Evolutionary conservation across 2,329 filamentous ascomycete species (phyloP), one percentile per base, ranked within the genome.

Genomic region (Exophiala lecanii-corni): DNA sequence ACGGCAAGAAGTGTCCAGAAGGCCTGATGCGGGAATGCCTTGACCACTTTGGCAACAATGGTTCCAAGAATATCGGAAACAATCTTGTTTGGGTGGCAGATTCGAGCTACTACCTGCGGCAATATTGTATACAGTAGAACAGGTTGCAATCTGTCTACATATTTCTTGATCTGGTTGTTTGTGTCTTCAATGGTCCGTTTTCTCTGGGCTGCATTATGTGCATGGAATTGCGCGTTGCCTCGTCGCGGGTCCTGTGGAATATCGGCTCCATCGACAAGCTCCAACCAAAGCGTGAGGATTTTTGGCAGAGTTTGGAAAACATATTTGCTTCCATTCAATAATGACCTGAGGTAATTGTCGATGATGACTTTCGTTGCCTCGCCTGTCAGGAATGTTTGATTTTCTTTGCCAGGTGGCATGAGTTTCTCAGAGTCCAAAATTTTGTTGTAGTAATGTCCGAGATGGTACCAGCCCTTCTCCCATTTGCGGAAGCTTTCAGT

Each of bases 391-490:
- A 81, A 89, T 46, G 78, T 73, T 41, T 89, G 83, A 31, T 77
- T 82, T 63, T 95, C 89, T 51, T 89, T 89, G 19, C 83, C 78
- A 13, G 78, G 72, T 26, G 84, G 81, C 39, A 94, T 77, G 2
- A 76, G 71, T 63, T 88, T 89, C 62, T 97, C 89, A 0, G 88
- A 86, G 57, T 97, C 91, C 2, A 96, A 71, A 3, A 97, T 77
- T 64, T 96, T 98, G 62, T 95, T 94, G 74, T 98, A 98, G 65
- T 97, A 89, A 35, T 91, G 88, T 4, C 92, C 92, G 7, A 99
- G 76, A 62, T 96, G 95, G 62, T 97, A 98, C 61, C 97, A 91
- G 0, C 88, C 89, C 64, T 96, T 97, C 61, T 98, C 92, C 89
- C 91, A 98, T 59, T 59, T 62, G 34, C 59, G 58, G 47, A 70